phyloP scores from a whole-genome alignment of 371 early-diverging fungal genomes.

The Neoconidiobolus thromboides region DNA sequence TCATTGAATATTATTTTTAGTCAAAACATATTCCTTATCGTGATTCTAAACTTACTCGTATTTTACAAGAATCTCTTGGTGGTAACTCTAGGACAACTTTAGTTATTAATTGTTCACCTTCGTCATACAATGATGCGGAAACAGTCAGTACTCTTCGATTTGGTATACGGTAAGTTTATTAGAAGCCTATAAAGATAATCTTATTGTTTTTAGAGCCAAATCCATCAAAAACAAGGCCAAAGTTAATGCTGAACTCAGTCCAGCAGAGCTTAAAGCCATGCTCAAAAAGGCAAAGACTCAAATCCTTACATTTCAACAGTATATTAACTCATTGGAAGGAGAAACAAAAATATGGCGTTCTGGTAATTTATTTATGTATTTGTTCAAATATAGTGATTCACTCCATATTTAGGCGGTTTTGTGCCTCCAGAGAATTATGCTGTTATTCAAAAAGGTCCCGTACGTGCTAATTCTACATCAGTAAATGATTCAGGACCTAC shows the following conservation, averaged over 20 bases:
- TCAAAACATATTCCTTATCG: conserved; percentile 94
- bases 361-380: conserved; percentile 12
- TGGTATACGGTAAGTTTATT: conserved; percentile 48
- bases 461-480: background rate
- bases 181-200: background rate
- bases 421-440: conserved; percentile 58
- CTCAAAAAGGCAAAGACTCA: conserved; percentile 75
- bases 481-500: conserved; percentile 2
- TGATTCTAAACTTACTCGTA: conserved; percentile 95
- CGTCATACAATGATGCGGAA: conserved; percentile 89
- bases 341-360: conserved; percentile 77
- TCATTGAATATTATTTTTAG: conserved; percentile 17
- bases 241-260: conserved; percentile 84
- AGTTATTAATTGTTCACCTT: conserved; percentile 93
- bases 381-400: background rate
- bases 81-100: conserved; percentile 93
- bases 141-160: conserved; percentile 90
- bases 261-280: conserved; percentile 79
- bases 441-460: conserved; percentile 30
- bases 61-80: conserved; percentile 95
- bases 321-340: conserved; percentile 63
- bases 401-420: conserved; percentile 23
- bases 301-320: conserved; percentile 53
- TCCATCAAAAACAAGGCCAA: conserved; percentile 97
- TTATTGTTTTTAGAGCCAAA: conserved; percentile 48